These are phyloP conservation scores for Phytophthora foliorum DNA, from an alignment of 352 stramenopile genomes.

Conservation along the genomic window DNA sequence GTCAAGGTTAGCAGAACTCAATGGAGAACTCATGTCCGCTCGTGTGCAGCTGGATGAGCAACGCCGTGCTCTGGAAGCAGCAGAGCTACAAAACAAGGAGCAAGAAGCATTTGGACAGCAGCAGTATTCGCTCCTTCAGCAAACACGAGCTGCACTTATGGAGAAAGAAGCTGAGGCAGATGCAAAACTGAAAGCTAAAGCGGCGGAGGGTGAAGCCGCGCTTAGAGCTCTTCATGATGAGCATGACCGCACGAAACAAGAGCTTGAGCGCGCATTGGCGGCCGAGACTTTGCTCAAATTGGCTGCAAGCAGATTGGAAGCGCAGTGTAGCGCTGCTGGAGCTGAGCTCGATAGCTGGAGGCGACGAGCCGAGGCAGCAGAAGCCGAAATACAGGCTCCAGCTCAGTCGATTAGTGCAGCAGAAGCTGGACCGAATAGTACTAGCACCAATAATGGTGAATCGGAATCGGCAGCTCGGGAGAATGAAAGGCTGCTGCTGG, in stretches of 20 bases:
- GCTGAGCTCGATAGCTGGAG: slow-evolving; percentile 55
- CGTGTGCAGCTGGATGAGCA: slow-evolving; percentile 84
- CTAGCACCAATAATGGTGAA: slow-evolving; percentile 23
- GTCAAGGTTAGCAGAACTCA: slow-evolving; percentile 72
- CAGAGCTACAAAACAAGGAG: slow-evolving; percentile 74
- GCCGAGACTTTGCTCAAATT: slow-evolving; percentile 46
- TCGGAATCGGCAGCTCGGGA: slow-evolving; percentile 37
- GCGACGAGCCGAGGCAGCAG: slow-evolving; percentile 34
- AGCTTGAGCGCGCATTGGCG: slow-evolving; percentile 47
- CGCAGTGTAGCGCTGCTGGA: slow-evolving; percentile 43
- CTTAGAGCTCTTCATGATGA: slow-evolving; percentile 52
- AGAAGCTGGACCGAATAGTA: slow-evolving; percentile 18
- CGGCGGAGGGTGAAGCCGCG: slow-evolving; percentile 37
- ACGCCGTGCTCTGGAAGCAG: slow-evolving; percentile 70
- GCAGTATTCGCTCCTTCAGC: slow-evolving; percentile 65
- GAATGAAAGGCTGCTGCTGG: slow-evolving; percentile 65
- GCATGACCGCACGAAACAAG: slow-evolving; percentile 48
- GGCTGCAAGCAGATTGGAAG: slow-evolving; percentile 42
- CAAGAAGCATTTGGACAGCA: slow-evolving; percentile 64
- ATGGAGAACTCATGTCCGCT: slow-evolving; percentile 76
- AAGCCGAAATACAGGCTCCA: slow-evolving; percentile 38
- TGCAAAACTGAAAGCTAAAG: slow-evolving; percentile 50
- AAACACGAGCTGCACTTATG: slow-evolving; percentile 48
- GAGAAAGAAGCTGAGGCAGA: slow-evolving; percentile 63
- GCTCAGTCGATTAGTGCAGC: not conserved